phyloP scores from a whole-genome alignment of 2,329 filamentous ascomycete species.

The Pseudocercospora crystallina region DNA sequence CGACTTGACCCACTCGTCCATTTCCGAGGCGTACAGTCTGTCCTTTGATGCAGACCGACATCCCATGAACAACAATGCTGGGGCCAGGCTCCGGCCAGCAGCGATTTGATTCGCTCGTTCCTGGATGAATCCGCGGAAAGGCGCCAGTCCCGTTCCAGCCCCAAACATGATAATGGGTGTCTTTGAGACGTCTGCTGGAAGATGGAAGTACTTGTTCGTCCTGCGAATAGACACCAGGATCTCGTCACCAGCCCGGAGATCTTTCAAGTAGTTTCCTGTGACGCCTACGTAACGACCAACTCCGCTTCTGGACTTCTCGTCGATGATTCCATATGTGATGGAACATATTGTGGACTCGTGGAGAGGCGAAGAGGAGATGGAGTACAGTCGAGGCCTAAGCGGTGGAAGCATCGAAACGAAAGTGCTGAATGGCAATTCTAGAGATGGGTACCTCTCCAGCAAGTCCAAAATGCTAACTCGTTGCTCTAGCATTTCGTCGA shows the following conservation, averaged over 20 bases:
- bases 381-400: slow-evolving; percentile 53
- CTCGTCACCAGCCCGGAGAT: slow-evolving; percentile 57
- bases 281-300: slow-evolving; percentile 27
- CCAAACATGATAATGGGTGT: slow-evolving; percentile 54
- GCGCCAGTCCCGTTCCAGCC: slow-evolving; percentile 52
- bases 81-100: slow-evolving; percentile 52
- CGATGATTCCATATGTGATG: slow-evolving; percentile 42
- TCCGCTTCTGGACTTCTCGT: slow-evolving; percentile 22
- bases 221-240: slow-evolving; percentile 35
- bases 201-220: slow-evolving; percentile 47
- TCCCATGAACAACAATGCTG: slow-evolving; percentile 65
- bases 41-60: slow-evolving; percentile 58
- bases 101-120: slow-evolving; percentile 42
- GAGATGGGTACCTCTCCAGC: slow-evolving; percentile 59
- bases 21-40: slow-evolving; percentile 59
- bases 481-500: slow-evolving; percentile 40
- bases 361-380: slow-evolving; percentile 35
- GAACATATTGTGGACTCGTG: slow-evolving; percentile 37
- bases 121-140: slow-evolving; percentile 44
- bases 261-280: slow-evolving; percentile 42
- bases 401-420: slow-evolving; percentile 72
- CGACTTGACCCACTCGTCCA: slow-evolving; percentile 58
- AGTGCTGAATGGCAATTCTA: slow-evolving; percentile 60
- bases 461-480: slow-evolving; percentile 64
- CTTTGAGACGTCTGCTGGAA: slow-evolving; percentile 40